Conservation (phyloP, 805 yeast genomes). For the Tetrapisispora arboricola region DNA sequence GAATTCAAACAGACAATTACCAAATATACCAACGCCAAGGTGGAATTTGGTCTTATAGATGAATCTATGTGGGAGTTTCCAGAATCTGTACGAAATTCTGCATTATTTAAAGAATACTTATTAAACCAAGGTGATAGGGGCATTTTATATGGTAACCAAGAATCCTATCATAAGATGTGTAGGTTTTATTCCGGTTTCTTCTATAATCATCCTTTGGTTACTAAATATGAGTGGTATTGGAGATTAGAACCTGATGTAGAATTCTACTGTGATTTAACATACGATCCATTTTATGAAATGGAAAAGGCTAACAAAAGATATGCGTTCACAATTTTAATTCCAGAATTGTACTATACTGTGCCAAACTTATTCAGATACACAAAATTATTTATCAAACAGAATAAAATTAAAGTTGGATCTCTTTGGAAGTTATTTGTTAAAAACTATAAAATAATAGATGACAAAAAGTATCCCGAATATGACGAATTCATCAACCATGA, state of each 20-base stretch:
- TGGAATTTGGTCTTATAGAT: constrained; percentile 63
- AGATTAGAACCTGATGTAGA: constrained; percentile 90
- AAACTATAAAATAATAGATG: constrained; percentile 30
- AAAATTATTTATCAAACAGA: constrained; percentile 43
- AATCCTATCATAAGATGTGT: constrained; percentile 89
- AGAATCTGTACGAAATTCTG: constrained; percentile 12
- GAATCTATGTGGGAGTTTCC: constrained; percentile 63
- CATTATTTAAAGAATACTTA: constrained; percentile 42
- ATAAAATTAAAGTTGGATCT: constrained; percentile 41
- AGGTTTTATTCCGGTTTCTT: constrained; percentile 82
- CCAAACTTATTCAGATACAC: constrained; percentile 75
- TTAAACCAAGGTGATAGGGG: constrained; percentile 73
- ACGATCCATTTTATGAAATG: constrained; percentile 88
- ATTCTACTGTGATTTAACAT: constrained; percentile 81
- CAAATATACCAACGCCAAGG: constrained; percentile 50
- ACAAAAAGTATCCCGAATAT: constrained; percentile 19
- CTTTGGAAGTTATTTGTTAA: constrained; percentile 60
- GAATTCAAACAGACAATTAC: constrained; percentile 48
- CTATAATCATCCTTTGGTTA: constrained; percentile 66
- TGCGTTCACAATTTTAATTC: constrained; percentile 74
- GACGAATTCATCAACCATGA: constrained; percentile 23
- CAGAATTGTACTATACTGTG: constrained; percentile 71
- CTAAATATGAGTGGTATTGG: constrained; percentile 84
- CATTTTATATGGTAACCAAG: constrained; percentile 73
- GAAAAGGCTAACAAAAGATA: constrained; percentile 54